Percentiles rank a stretch among this genome's conserved stretches.
Conservation (phyloP, 208 protist species). For the Trypanosoma lewisi region DNA sequence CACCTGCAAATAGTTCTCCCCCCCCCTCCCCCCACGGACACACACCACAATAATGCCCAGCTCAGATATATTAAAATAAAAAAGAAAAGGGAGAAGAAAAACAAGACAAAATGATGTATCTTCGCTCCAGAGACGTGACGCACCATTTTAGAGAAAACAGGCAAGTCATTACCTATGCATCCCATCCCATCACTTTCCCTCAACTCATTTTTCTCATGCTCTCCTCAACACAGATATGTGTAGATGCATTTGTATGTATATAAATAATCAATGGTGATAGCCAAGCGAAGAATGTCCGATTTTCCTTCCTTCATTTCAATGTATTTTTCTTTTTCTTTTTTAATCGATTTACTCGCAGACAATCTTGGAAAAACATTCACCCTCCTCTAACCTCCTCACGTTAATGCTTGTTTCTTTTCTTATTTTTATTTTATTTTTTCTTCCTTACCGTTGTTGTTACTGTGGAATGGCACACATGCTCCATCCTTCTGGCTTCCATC, state of each 20-base stretch:
- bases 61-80: slow-evolving; percentile 10
- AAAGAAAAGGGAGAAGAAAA: not conserved
- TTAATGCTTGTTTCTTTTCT: not conserved
- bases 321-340: slow-evolving; percentile 1
- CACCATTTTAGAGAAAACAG: not conserved
- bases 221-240: not conserved
- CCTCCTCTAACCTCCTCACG: not conserved
- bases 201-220: not conserved
- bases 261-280: not conserved
- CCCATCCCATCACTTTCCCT: not conserved
- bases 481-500: not conserved
- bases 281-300: not conserved
- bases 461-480: not conserved
- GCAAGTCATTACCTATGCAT: not conserved
- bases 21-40: too few species aligned
- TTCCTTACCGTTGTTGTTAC: not conserved
- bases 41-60: not conserved
- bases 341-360: not conserved
- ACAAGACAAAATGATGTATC: not conserved
- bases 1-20: not conserved
- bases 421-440: not conserved
- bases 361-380: too few species aligned
- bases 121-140: not conserved
- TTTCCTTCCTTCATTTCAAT: not conserved
- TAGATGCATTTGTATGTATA: not conserved